A percentile compares a stretch with the other conserved stretches of the same genome.
Conservation (phyloP, 148 eudicot genomes). For the Chenopodium berlandieri region DNA sequence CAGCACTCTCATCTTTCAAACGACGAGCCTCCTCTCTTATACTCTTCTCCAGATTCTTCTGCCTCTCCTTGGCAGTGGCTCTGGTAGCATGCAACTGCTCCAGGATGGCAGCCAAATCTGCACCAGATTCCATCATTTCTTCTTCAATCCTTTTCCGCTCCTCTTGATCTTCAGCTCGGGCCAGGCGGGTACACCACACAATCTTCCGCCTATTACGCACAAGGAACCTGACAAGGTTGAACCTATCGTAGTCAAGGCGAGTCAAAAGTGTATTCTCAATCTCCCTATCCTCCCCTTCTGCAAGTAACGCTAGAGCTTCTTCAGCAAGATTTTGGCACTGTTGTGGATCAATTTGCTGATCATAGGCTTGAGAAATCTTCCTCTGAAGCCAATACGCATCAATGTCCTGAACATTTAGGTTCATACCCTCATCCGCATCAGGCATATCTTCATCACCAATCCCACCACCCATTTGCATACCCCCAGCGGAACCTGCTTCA, state of each 20-base stretch:
- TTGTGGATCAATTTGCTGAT: conserved; percentile 69
- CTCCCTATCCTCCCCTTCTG: conserved; percentile 66
- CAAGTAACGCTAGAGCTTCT: conserved; percentile 64
- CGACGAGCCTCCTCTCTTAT: conserved; percentile 74
- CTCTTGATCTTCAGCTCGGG: conserved; percentile 73
- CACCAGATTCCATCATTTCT: conserved; percentile 52
- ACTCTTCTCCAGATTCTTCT: conserved; percentile 72
- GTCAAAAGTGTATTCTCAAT: conserved; percentile 57
- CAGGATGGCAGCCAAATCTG: conserved; percentile 56
- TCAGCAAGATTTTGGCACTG: conserved; percentile 69
- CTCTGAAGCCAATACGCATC: conserved; percentile 89
- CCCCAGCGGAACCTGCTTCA: conserved; percentile 47
- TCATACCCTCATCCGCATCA: conserved; percentile 63
- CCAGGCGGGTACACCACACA: conserved; percentile 79
- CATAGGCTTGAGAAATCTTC: conserved; percentile 70
- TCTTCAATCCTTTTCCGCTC: conserved; percentile 64
- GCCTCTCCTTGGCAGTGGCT: conserved; percentile 80
- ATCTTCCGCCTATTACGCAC: conserved; percentile 60
- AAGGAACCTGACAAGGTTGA: conserved; percentile 57
- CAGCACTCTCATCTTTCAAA: conserved; percentile 53
- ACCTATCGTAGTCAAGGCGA: conserved; percentile 64
- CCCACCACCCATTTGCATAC: conserved; percentile 88
- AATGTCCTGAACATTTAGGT: conserved; percentile 69
- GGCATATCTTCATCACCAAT: conserved; percentile 65
- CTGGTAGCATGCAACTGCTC: conserved; percentile 83